phyloP scores from a whole-genome alignment of 2,329 filamentous ascomycete genomes.

The Calonectria leucothoes region DNA sequence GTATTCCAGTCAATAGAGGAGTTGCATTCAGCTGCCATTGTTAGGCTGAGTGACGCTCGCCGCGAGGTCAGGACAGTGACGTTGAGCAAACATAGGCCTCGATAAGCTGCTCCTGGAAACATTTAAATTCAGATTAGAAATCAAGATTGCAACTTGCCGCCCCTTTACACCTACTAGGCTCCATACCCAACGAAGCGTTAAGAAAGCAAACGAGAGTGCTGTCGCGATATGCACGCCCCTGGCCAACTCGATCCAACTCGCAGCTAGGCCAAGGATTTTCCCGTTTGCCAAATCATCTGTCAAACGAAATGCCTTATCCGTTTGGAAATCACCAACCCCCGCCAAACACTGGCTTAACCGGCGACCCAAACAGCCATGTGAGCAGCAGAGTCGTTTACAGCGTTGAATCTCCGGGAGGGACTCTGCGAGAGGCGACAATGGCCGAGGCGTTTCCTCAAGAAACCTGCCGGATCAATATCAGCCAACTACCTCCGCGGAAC shows the following conservation, averaged over 20 bases:
- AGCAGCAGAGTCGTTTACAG: conserved; percentile 11
- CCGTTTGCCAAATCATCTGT: background rate
- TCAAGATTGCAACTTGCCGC: background rate
- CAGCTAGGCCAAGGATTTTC: too few relatives aligned
- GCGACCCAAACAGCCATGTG: background rate
- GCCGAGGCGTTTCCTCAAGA: background rate
- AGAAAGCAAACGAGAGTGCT: background rate
- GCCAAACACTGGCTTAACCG: background rate
- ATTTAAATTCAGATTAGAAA: background rate
- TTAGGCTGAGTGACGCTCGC: background rate
- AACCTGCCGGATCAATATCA: background rate
- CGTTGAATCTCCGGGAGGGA: conserved; percentile 32
- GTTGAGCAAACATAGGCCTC: background rate
- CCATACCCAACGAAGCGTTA: background rate
- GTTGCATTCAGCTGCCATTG: background rate
- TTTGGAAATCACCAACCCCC: background rate
- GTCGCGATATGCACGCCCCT: background rate
- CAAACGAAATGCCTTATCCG: background rate
- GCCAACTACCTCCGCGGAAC: background rate
- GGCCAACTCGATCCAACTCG: background rate
- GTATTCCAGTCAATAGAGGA: background rate
- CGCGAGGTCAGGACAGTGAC: background rate
- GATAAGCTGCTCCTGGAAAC: background rate
- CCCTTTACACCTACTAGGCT: background rate
- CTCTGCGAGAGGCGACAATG: conserved; percentile 21